Evolutionary conservation across 2,329 filamentous ascomycete species (phyloP).

Genomic region (Sarocladiaceae sp.): DNA sequence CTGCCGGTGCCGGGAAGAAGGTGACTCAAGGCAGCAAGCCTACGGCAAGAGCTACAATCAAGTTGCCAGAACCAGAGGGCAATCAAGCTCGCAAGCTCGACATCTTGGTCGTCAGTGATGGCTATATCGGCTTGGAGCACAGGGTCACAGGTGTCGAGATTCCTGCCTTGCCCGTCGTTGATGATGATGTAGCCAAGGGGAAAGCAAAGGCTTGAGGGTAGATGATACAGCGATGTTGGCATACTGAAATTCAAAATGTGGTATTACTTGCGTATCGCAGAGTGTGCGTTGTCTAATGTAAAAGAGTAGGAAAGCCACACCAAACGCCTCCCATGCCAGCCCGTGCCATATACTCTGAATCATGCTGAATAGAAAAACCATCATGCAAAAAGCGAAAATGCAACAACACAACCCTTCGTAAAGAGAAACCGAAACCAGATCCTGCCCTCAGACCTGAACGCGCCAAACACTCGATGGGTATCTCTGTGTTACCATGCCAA

Average conservation of each 20-base stretch:
- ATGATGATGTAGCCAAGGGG: slow-evolving; percentile 41
- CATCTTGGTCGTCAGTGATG: slow-evolving; percentile 78
- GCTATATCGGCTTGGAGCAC: slow-evolving; percentile 72
- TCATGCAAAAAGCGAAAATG: background rate
- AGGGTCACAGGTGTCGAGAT: slow-evolving; percentile 44
- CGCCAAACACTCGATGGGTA: slow-evolving; percentile 7
- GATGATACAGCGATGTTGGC: background rate
- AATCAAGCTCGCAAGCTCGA: slow-evolving; percentile 60
- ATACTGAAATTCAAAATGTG: background rate
- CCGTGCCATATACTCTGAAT: background rate
- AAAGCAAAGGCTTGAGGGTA: slow-evolving; percentile 20
- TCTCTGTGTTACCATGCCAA: slow-evolving; percentile 9
- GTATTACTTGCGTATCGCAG: background rate
- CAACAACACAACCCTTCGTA: background rate
- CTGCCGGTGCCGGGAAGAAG: slow-evolving; percentile 20
- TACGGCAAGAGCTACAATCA: slow-evolving; percentile 53
- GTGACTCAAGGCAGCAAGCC: slow-evolving; percentile 41
- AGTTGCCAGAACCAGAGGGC: slow-evolving; percentile 47
- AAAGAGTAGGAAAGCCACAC: background rate
- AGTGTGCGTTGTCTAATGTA: background rate
- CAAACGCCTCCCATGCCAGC: slow-evolving; percentile 5
- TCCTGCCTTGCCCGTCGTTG: slow-evolving; percentile 44
- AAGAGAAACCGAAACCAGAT: background rate
- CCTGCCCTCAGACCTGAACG: background rate
- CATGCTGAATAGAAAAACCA: background rate